Evolutionary conservation across 1,284 basidiomycete species (phyloP).

Genomic region (Gomphus bonarii): DNA sequence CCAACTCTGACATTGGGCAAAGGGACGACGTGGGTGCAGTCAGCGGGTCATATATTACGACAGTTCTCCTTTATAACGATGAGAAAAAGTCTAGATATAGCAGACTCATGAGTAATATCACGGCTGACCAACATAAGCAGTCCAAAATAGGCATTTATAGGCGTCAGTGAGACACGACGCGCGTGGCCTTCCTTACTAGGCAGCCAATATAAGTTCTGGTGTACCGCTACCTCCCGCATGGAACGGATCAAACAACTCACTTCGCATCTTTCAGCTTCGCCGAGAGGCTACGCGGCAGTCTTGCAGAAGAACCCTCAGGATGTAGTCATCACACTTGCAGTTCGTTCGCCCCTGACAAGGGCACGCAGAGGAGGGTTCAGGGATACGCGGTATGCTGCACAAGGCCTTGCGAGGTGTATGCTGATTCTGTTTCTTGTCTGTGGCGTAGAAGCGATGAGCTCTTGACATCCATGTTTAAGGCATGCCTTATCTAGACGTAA

Average conservation of each 20-base stretch:
- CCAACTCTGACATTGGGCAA: neutral
- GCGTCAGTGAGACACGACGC: too few relatives aligned
- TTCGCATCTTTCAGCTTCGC: slow-evolving; percentile 40
- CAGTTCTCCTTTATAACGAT: too few relatives aligned
- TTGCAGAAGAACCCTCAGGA: slow-evolving; percentile 54
- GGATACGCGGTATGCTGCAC: slow-evolving; percentile 48
- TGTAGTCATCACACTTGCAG: slow-evolving; percentile 73
- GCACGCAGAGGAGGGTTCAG: slow-evolving; percentile 75
- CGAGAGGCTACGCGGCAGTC: slow-evolving; percentile 31
- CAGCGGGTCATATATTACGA: too few relatives aligned
- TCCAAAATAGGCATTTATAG: too few relatives aligned
- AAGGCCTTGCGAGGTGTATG: neutral
- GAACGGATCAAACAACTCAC: slow-evolving; percentile 57
- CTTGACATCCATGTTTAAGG: slow-evolving; percentile 70
- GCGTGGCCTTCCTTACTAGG: too few relatives aligned
- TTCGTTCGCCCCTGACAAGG: slow-evolving; percentile 66
- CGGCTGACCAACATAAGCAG: too few relatives aligned
- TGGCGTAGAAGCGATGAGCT: slow-evolving; percentile 62
- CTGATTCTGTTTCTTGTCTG: neutral
- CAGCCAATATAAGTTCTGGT: too few relatives aligned
- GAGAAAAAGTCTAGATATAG: too few relatives aligned
- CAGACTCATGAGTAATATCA: too few relatives aligned
- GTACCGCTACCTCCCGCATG: slow-evolving; percentile 17
- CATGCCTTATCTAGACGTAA: slow-evolving; percentile 17
- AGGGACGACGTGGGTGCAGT: too few relatives aligned